Conservation (phyloP, 208 protist genomes). For the Leishmania mexicana region DNA sequence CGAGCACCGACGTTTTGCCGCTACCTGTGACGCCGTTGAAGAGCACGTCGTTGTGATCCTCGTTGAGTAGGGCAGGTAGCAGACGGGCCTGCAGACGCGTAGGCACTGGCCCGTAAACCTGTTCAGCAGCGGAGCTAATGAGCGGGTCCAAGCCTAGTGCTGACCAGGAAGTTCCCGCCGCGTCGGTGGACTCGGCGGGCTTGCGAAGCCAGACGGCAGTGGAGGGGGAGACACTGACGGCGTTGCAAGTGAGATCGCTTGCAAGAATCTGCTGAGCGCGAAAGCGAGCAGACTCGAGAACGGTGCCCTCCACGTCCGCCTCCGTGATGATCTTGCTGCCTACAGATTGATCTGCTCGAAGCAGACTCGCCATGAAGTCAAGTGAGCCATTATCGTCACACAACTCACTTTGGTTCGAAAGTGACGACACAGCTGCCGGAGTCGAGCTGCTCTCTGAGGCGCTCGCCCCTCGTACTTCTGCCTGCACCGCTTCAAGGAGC, state of each 20-base stretch:
- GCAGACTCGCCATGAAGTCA: conserved; percentile 23
- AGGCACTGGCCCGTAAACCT: conserved; percentile 48
- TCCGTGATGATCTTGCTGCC: conserved; percentile 61
- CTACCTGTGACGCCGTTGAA: conserved; percentile 83
- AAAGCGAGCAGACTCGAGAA: conserved; percentile 57
- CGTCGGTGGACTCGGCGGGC: conserved; percentile 35
- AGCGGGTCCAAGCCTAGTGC: conserved; percentile 62
- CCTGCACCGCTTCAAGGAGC: conserved; percentile 42
- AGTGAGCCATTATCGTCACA: conserved; percentile 3
- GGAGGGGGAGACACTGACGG: background rate
- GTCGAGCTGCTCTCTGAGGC: background rate
- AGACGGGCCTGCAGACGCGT: conserved; percentile 76
- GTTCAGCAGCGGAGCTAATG: conserved; percentile 37
- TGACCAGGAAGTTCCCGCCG: conserved; percentile 45
- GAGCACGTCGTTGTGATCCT: conserved; percentile 87
- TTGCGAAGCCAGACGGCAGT: background rate
- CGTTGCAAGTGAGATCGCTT: conserved; percentile 37
- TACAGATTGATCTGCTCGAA: conserved; percentile 38
- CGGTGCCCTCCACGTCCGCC: conserved; percentile 46
- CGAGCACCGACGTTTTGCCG: conserved; percentile 78
- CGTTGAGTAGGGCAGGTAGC: conserved; percentile 69
- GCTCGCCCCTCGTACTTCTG: background rate
- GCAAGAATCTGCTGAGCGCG: conserved; percentile 42
- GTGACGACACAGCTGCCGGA: background rate
- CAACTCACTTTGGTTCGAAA: background rate